Percentiles rank a stretch among this genome's conserved stretches.
These are phyloP conservation scores for Allium sativum DNA, from an alignment of 106 monocot species.

Conservation along the genomic window DNA sequence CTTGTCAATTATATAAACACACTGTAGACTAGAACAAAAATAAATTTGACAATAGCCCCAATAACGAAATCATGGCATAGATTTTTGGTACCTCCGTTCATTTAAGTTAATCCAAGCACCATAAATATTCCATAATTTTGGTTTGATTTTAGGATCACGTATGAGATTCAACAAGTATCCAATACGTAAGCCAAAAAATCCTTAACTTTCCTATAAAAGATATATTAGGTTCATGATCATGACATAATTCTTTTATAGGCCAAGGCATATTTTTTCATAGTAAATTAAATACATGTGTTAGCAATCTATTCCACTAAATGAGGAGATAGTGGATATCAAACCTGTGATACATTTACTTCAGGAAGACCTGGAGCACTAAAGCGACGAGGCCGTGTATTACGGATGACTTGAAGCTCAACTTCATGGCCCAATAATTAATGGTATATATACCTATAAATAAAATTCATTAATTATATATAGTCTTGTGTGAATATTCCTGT, in stretches of 20 bases:
- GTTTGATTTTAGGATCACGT: neutral
- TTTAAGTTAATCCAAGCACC: neutral
- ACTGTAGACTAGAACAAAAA: too few species aligned
- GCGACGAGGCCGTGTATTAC: slow-evolving; percentile 87
- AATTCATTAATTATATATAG: neutral
- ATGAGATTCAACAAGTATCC: neutral
- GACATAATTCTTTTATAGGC: too few species aligned
- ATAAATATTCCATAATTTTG: neutral
- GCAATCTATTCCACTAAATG: neutral
- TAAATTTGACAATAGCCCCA: too few species aligned
- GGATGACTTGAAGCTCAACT: slow-evolving; percentile 90
- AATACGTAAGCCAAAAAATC: neutral
- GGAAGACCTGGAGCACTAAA: slow-evolving; percentile 99
- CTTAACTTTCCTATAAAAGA: neutral
- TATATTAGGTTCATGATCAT: too few species aligned
- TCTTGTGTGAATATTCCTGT: too few species aligned
- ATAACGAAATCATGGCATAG: too few species aligned
- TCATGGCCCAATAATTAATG: slow-evolving; percentile 98
- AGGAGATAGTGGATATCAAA: slow-evolving; percentile 5
- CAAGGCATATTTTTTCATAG: too few species aligned
- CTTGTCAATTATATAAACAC: too few species aligned
- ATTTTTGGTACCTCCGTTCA: too few species aligned
- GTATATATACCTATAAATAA: slow-evolving; percentile 63
- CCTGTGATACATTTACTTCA: slow-evolving; percentile 98
- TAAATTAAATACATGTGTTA: neutral